Base-by-base conservation (phyloP, 2,329 filamentous ascomycete genomes). In the Pseudogymnoascus sp. region DNA sequence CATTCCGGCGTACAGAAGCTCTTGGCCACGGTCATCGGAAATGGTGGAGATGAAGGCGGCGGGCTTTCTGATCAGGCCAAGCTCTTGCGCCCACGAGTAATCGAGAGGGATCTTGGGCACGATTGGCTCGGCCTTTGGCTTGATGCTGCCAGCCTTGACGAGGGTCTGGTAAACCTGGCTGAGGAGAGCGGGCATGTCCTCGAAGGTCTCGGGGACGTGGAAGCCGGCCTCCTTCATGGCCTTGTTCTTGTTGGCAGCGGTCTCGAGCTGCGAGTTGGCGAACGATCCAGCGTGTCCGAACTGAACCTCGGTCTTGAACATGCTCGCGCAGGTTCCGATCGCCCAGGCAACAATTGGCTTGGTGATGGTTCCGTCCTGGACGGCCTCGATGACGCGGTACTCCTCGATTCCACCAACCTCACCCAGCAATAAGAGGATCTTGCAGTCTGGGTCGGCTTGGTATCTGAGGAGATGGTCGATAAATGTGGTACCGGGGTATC, bases 291-390 rank as follows among this genome's bases (percentile, higher is more conserved):
- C 95, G 82, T 99, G 95, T 74, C 95, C 95, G 81, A 99, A 99
- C 80, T 99, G 95, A 53, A 99, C 95, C 83, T 99, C 95, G 42
- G 95, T 99, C 88, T 96, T 97, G 84, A 99, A 96, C 92, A 99
- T 95, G 85, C 91, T 93, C 68, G 95, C 95, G 79, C 96, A 97
- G 72, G 95, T 99, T 83, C 95, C 95, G 74, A 99, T 99, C 70
- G 95, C 95, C 95, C 95, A 99, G 46, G 95, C 95, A 66, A 99
- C 93, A 74, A 99, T 95, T 73, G 95, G 95, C 88, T 99, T 99
- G 77, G 89, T 99, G 77, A 99, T 96, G 75, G 85, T 79, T 73
- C 95, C 95, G 69, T 89, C 84, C 87, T 97, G 95, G 72, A 99
- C 91, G 66, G 95, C 95, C 75, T 99, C 93, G 71, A 99, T 97